A percentile compares a stretch with the other conserved stretches of the same genome.
Conservation (phyloP, 176 grass and related monocot species). For the Hordeum marinum region DNA sequence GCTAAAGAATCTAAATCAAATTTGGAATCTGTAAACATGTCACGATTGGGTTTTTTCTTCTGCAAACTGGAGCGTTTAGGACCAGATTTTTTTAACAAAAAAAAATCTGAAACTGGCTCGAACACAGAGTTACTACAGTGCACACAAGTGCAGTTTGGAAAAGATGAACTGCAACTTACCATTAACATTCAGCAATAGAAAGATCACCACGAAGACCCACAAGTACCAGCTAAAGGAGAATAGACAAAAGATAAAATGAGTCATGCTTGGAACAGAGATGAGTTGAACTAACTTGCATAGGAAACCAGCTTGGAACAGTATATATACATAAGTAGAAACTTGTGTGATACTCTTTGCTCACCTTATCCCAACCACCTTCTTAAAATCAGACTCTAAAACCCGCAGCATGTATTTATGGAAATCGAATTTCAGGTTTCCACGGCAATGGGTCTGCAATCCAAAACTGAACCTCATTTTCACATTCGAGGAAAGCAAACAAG, state of each 20-base stretch:
- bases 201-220: constrained; percentile 90
- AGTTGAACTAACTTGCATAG: background rate
- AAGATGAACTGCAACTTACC: constrained; percentile 42
- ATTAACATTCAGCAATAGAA: constrained; percentile 88
- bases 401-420: constrained; percentile 95
- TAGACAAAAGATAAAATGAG: background rate
- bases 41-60: too few species aligned
- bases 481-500: background rate
- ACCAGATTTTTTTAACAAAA: too few species aligned
- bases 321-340: constrained; percentile 11
- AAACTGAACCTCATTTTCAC: background rate
- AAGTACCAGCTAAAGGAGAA: constrained; percentile 74
- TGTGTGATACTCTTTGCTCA: constrained; percentile 7
- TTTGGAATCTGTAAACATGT: background rate
- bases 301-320: background rate
- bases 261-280: background rate
- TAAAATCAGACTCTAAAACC: constrained; percentile 91
- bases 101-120: too few species aligned
- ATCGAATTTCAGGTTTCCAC: constrained; percentile 69
- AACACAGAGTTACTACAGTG: too few species aligned
- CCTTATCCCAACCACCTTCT: constrained; percentile 99
- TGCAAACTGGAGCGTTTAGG: too few species aligned
- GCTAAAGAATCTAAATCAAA: background rate
- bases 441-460: constrained; percentile 67
- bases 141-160: background rate